Percentiles rank a stretch among this genome's conserved stretches.
Conservation (phyloP, 257 asterid genomes). For the Capsicum rhomboideum region DNA sequence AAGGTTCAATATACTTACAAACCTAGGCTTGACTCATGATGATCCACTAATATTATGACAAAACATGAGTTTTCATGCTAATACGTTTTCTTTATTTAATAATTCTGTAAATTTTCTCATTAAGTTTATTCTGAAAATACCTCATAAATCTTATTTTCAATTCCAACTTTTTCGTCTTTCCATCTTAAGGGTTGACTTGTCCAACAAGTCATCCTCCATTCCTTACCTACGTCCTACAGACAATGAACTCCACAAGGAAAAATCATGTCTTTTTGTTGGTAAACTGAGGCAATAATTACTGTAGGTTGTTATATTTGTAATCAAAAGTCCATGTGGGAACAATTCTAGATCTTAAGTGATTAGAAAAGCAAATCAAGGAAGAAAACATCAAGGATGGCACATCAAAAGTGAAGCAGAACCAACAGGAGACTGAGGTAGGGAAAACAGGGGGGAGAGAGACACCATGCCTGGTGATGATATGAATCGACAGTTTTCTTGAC, state of each 20-base stretch:
- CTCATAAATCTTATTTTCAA: background rate
- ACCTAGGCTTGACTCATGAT: background rate
- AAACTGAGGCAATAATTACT: background rate
- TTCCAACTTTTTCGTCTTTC: background rate
- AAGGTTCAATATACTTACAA: background rate
- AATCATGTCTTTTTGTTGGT: background rate
- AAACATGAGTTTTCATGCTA: background rate
- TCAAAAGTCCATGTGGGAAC: background rate
- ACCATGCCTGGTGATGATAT: constrained; percentile 37
- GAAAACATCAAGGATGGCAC: background rate
- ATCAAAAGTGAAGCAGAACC: background rate
- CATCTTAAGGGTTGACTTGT: background rate
- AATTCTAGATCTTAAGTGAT: background rate
- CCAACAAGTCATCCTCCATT: background rate
- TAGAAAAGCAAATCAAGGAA: background rate
- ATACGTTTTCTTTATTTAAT: background rate
- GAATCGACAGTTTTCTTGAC: background rate
- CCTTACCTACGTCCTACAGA: too few relatives aligned
- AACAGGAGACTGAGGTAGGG: too few relatives aligned
- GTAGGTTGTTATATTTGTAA: background rate
- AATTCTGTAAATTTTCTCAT: background rate
- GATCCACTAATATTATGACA: background rate
- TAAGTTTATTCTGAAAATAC: too few relatives aligned
- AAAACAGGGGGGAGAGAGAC: too few relatives aligned
- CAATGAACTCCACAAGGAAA: background rate